Evolutionary conservation across 1,139 yeast genomes (phyloP).

Genomic region (Meyerozyma sp.): DNA sequence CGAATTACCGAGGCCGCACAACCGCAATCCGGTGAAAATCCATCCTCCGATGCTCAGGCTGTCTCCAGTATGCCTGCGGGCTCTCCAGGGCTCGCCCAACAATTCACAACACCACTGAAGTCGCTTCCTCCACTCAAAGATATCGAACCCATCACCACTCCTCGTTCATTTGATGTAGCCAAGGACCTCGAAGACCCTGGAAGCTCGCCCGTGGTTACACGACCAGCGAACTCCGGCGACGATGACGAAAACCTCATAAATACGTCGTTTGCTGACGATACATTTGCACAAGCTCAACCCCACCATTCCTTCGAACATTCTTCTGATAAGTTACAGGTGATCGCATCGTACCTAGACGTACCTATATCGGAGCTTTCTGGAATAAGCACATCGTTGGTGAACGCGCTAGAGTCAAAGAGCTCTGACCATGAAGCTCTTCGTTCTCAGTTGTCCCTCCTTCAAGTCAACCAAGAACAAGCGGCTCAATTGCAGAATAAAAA

Average conservation of each 20-base stretch:
- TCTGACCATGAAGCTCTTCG: slow-evolving; percentile 43
- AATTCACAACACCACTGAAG: slow-evolving; percentile 39
- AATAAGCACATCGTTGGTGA: slow-evolving; percentile 17
- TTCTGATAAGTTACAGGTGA: slow-evolving; percentile 6
- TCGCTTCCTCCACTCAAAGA: slow-evolving; percentile 41
- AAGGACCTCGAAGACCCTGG: slow-evolving; percentile 17
- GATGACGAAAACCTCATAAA: slow-evolving; percentile 1
- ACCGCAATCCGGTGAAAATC: background rate
- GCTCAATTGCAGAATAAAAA: slow-evolving; percentile 27
- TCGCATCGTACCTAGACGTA: slow-evolving; percentile 32
- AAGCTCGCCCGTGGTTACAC: slow-evolving; percentile 15
- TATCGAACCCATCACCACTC: slow-evolving; percentile 38
- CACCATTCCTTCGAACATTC: background rate
- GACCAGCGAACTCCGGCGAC: slow-evolving; percentile 4
- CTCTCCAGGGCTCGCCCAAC: slow-evolving; percentile 8
- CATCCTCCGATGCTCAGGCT: slow-evolving; percentile 3
- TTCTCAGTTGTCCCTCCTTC: slow-evolving; percentile 47
- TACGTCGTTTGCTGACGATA: background rate
- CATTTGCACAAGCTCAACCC: background rate
- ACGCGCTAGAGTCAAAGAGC: slow-evolving; percentile 38
- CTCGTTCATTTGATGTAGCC: slow-evolving; percentile 39
- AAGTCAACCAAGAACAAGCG: slow-evolving; percentile 51
- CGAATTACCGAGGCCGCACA: background rate
- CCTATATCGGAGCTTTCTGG: slow-evolving; percentile 17
- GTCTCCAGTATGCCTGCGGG: slow-evolving; percentile 1